These are phyloP conservation scores for Claviceps maximensis DNA, from an alignment of 2,329 filamentous ascomycete genomes.

Conservation along the genomic window DNA sequence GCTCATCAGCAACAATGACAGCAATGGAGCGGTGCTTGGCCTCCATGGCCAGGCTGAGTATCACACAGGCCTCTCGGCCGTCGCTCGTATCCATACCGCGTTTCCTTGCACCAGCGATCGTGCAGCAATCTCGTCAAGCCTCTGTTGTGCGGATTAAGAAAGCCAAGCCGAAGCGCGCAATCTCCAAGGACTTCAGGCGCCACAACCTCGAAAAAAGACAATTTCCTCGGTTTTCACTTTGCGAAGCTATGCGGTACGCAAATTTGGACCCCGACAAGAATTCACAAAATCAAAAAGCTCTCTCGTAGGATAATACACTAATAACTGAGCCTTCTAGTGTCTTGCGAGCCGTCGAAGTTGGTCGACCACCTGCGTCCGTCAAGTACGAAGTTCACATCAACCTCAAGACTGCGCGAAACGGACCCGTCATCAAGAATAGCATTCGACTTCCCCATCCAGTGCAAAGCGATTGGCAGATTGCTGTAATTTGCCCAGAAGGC, in stretches of 20 bases:
- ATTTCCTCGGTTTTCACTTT: conserved; percentile 57
- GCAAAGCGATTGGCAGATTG: conserved; percentile 76
- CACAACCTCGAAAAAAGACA: conserved; percentile 55
- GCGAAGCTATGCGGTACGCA: conserved; percentile 77
- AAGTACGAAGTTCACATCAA: conserved; percentile 89
- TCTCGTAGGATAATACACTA: not conserved
- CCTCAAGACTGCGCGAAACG: conserved; percentile 71
- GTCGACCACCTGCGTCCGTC: conserved; percentile 53
- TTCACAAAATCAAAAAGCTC: not conserved
- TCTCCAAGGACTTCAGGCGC: conserved; percentile 51
- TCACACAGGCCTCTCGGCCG: conserved; percentile 30
- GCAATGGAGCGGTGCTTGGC: conserved; percentile 39
- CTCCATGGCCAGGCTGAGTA: conserved; percentile 38
- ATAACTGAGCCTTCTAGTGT: conserved; percentile 42
- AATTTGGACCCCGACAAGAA: not conserved
- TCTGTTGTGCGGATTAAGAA: conserved; percentile 34
- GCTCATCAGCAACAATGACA: conserved; percentile 27
- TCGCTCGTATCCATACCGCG: conserved; percentile 30
- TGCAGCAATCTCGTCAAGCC: conserved; percentile 31
- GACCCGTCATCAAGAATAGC: conserved; percentile 75
- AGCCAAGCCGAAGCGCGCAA: conserved; percentile 40
- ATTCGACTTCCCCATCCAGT: conserved; percentile 82
- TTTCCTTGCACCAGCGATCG: conserved; percentile 33
- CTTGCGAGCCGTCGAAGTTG: conserved; percentile 84
- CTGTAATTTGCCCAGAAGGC: conserved; percentile 78